Evolutionary conservation across 1,284 basidiomycete species (phyloP), one percentile per base, ranked within the genome.

Genomic region (Microbotryum violaceum): DNA sequence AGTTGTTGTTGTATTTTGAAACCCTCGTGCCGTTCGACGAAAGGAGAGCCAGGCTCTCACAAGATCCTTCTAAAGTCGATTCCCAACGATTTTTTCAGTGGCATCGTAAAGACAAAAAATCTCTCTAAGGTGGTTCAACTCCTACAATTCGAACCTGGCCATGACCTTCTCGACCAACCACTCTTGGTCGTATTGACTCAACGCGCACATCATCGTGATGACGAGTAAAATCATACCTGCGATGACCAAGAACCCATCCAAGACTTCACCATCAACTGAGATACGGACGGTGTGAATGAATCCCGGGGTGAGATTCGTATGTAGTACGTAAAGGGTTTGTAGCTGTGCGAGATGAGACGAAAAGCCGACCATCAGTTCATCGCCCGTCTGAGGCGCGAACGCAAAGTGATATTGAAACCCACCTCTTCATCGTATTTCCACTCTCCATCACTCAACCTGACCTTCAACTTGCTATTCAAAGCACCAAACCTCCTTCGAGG

Each of bases 391-490:
- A 31, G 29, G 10, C 9, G 18, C 10, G 12, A 2, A 49, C 25
- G 31, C 25, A 31, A 23, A 6, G 25, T 0, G 21, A 25, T 31
- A 10, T 31, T 20, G 21, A 44, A 5, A 25, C 63, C 23, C 50
- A 72, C 70, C 57, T 61, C 66, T 14, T 57, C 60, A 31, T 72
- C 61, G 46, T 67, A 72, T 7, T 21, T 31, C 65, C 67, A 69
- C 20, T 59, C 57, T 0, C 68, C 70, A 25, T 69, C 70, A 0
- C 55, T 55, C 14, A 73, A 57, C 3, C 18, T 9, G 21, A 65
- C 31, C 6, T 16, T 16, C 2, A 65, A 63, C 7, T 54, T 52
- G 44, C 49, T 27, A n/a, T 56, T 54, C 3, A 54, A 27, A 4
- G 37, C 25, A 1, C 49, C 68, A 46, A 69, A 74, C 33, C 67